These are phyloP conservation scores for Scutellaria minor DNA, from an alignment of 257 asterid genomes.

Conservation along the genomic window DNA sequence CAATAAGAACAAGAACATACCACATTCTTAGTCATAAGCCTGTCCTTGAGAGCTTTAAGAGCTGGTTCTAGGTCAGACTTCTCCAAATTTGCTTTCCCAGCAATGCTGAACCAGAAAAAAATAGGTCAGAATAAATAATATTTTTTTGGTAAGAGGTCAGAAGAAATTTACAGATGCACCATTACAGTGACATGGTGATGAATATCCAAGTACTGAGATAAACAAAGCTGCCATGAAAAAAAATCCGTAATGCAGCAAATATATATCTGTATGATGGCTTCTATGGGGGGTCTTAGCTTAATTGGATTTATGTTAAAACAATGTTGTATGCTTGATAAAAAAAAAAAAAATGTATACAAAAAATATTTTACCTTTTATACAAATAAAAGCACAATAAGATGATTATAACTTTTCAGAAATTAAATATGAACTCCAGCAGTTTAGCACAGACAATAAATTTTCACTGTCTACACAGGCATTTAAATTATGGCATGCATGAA, in stretches of 20 bases:
- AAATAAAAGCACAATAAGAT: neutral
- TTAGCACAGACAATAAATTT: neutral
- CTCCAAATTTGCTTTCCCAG: conserved; percentile 93
- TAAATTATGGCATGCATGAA: neutral
- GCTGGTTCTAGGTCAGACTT: conserved; percentile 88
- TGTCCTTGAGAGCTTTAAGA: conserved; percentile 93
- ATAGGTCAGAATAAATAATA: too few relatives aligned
- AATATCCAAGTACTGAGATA: neutral
- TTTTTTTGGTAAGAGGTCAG: neutral
- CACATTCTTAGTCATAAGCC: conserved; percentile 99
- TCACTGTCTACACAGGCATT: conserved; percentile 9
- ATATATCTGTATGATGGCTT: neutral
- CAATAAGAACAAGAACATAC: conserved; percentile 47
- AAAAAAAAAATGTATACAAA: neutral
- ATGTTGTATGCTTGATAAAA: neutral
- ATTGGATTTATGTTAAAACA: conserved; percentile 13
- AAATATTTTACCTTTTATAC: neutral
- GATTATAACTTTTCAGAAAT: neutral
- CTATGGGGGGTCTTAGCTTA: neutral
- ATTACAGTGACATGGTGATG: neutral
- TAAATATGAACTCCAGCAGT: neutral
- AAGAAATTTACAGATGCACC: neutral
- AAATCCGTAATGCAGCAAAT: neutral
- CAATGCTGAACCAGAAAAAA: conserved; percentile 58
- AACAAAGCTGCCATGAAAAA: neutral